phyloP scores from a whole-genome alignment of 208 protist genomes.

The Trypanosoma rangeli region DNA sequence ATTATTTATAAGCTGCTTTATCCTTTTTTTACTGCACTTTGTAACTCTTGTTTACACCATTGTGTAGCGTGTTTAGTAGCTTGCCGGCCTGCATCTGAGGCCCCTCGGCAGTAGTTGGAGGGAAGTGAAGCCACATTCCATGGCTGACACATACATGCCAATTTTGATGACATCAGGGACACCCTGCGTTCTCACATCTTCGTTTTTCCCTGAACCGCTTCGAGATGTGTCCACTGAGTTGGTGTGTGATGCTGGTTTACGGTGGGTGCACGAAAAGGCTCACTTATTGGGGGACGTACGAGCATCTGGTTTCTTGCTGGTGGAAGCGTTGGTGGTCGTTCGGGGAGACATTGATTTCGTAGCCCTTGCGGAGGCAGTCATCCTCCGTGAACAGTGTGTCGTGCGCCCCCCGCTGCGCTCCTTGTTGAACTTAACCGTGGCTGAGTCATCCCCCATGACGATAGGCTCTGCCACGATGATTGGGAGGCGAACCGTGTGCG shows the following conservation, averaged over 20 bases:
- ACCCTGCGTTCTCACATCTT: constrained; percentile 23
- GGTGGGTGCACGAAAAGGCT: constrained; percentile 12
- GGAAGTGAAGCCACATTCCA: not conserved
- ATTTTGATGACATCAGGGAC: constrained; percentile 35
- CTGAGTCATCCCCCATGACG: constrained; percentile 29
- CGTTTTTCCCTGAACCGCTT: constrained; percentile 10
- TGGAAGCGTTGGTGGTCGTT: constrained; percentile 29
- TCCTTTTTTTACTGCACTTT: no score
- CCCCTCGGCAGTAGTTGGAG: not conserved
- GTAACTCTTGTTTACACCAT: not conserved
- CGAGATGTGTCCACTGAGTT: not conserved
- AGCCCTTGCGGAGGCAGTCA: constrained; percentile 32
- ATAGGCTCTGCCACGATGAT: constrained; percentile 53
- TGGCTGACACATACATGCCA: constrained; percentile 23
- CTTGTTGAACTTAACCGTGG: constrained; percentile 37
- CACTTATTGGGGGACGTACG: constrained; percentile 18
- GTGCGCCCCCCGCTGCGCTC: constrained; percentile 51
- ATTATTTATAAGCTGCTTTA: no score
- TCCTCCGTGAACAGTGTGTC: constrained; percentile 39
- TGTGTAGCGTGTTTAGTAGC: not conserved
- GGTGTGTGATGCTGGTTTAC: not conserved
- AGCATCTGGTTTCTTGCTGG: constrained; percentile 6
- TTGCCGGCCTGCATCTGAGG: not conserved
- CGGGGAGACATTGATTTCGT: constrained; percentile 40
- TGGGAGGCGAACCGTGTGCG: constrained; percentile 53